A percentile compares a stretch with the other conserved stretches of the same genome.
phyloP scores from a whole-genome alignment of 179 eudicot genomes.

The Vitellaria paradoxa region DNA sequence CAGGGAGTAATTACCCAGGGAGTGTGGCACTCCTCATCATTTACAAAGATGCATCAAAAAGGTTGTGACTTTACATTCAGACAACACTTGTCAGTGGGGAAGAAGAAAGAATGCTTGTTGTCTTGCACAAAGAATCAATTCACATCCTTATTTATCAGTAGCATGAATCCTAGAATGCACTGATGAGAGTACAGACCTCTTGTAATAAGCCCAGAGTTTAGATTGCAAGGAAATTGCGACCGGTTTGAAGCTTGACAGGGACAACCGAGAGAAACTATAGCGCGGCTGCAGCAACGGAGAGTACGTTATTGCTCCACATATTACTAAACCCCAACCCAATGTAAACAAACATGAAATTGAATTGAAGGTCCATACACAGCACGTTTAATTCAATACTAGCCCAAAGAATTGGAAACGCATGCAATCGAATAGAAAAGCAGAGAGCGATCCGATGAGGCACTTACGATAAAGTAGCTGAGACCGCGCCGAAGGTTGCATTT shows the following conservation, averaged over 20 bases:
- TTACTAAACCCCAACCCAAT: neutral
- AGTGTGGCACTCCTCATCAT: neutral
- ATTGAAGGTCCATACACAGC: neutral
- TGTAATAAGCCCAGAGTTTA: constrained; percentile 6
- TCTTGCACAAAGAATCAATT: neutral
- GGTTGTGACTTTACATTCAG: too few relatives aligned
- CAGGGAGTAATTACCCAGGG: neutral
- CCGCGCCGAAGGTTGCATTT: constrained; percentile 29
- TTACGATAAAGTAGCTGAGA: constrained; percentile 30
- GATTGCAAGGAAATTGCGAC: constrained; percentile 10
- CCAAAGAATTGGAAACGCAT: too few relatives aligned
- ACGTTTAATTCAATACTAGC: too few relatives aligned
- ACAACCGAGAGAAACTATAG: constrained; percentile 12
- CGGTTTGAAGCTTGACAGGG: constrained; percentile 13
- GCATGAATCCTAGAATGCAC: too few relatives aligned
- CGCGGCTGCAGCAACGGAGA: constrained; percentile 7
- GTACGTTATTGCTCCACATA: neutral
- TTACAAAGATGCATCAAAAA: too few relatives aligned
- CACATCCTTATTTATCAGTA: neutral
- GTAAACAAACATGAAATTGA: neutral
- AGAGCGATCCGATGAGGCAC: neutral
- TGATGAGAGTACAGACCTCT: constrained; percentile 6
- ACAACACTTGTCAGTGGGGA: too few relatives aligned
- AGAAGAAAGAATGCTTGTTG: neutral
- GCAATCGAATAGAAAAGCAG: neutral